Evolutionary conservation across 2,329 filamentous ascomycete species (phyloP).

Genomic region (Trichoderma atroviride): DNA sequence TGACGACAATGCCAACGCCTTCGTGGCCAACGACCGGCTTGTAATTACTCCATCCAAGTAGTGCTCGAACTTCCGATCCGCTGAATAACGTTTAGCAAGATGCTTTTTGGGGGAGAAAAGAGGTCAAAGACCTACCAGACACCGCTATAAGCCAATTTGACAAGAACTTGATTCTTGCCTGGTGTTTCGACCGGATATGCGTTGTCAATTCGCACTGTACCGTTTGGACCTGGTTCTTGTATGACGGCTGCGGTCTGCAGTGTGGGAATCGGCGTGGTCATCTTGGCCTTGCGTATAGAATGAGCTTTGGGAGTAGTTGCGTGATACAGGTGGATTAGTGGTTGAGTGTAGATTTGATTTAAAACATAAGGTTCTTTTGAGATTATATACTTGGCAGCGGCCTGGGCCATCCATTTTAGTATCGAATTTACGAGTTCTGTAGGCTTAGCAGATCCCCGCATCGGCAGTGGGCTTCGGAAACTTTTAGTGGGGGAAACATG

Average conservation of each 20-base stretch:
- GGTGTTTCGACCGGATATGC: background rate
- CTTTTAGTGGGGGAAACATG: background rate
- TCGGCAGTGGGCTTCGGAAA: constrained; percentile 6
- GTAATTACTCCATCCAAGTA: constrained; percentile 37
- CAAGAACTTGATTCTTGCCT: constrained; percentile 9
- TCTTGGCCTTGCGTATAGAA: background rate
- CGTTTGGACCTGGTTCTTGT: background rate
- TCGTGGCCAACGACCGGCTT: constrained; percentile 37
- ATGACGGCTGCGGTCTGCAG: background rate
- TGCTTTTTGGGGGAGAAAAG: background rate
- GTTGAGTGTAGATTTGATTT: background rate
- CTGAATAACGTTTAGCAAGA: constrained; percentile 26
- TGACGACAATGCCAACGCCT: constrained; percentile 37
- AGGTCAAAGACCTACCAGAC: background rate
- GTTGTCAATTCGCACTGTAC: background rate
- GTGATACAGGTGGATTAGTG: no score
- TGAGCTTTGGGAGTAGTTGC: background rate
- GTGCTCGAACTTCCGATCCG: constrained; percentile 38
- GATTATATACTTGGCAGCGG: background rate
- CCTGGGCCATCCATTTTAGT: background rate
- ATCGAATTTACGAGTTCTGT: no score
- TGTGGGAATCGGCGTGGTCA: background rate
- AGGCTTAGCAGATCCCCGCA: background rate
- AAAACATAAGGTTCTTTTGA: background rate
- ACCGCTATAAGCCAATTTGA: constrained; percentile 19